phyloP scores from a whole-genome alignment of 495 filamentous ascomycete species.

The Xylaria curta region DNA sequence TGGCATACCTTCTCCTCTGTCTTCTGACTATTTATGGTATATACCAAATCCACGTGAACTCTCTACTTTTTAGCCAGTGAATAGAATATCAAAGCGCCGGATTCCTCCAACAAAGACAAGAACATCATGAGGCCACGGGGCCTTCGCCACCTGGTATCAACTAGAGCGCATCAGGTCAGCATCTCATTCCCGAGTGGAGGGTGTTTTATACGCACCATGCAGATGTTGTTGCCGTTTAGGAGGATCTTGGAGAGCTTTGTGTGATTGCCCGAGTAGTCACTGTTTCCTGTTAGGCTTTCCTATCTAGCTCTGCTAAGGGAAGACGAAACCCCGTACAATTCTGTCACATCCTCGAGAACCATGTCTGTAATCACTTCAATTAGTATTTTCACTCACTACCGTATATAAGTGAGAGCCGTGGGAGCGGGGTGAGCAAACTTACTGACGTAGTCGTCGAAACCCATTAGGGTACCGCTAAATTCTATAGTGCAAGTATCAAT shows the following conservation, averaged over 20 bases:
- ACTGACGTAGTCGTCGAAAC: conserved; percentile 99
- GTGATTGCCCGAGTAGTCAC: conserved; percentile 86
- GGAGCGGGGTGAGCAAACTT: conserved; percentile 54
- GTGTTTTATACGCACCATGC: conserved; percentile 74
- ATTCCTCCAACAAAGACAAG: neutral
- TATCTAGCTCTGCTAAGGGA: neutral
- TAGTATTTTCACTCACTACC: conserved; percentile 20
- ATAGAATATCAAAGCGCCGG: neutral
- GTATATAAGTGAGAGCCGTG: neutral
- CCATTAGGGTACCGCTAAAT: conserved; percentile 89
- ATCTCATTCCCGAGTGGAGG: conserved; percentile 7
- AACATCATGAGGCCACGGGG: conserved; percentile 50
- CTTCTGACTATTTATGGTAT: neutral
- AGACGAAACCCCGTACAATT: conserved; percentile 67
- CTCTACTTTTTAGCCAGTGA: too few species aligned
- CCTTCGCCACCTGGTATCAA: conserved; percentile 90
- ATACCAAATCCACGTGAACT: neutral
- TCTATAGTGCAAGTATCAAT: conserved; percentile 57
- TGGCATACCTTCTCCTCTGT: neutral
- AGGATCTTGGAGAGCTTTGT: conserved; percentile 91
- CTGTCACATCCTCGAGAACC: conserved; percentile 96
- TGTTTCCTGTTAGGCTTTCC: conserved; percentile 43
- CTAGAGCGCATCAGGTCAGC: conserved; percentile 48
- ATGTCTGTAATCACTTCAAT: conserved; percentile 68
- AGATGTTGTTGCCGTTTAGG: conserved; percentile 98